Base-by-base conservation (phyloP, 495 filamentous ascomycete genomes). In the Umbilicaria muhlenbergii region DNA sequence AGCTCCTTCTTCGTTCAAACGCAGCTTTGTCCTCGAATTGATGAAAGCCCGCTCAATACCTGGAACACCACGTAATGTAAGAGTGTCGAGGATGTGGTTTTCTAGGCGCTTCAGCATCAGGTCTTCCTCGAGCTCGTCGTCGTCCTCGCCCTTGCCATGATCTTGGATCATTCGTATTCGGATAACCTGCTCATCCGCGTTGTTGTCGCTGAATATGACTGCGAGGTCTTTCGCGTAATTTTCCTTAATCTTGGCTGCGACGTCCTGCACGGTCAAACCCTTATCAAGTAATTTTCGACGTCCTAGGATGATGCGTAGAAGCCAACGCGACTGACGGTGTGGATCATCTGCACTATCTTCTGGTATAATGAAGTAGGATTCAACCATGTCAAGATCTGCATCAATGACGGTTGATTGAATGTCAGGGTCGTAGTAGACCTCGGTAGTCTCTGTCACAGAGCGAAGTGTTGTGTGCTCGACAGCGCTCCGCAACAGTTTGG, bases 341-440 rank as follows among this genome's bases (percentile, higher is more conserved):
- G 79, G 65, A 12, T 83, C 70, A 37, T 86, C 81, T 14, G 71
- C 64, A 24, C 64, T 73, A 44, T 89, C 84, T 51, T 94, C 88
- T 2, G 87, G 86, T 51, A 99, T 81, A 54, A 96, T 77, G 69
- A 88, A 99, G 66, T 94, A 95, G 0, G 92, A 94, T 56, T 91
- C 84, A 4, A 99, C 83, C 74, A 94, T 92, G 55, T 99, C 91
- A 32, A 65, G 63, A 67, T 99, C 91, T 38, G 82, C 81, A 24
- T 80, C 74, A 48, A 99, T 93, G 44, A 75, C 78, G 2, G 91
- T 99, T 10, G 70, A 64, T 48, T 81, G 76, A 45, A 94, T 81
- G 47, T 93, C 85, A 0, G 91, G 91, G 62, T 99, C 91, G 51
- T 96, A 95, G 68, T 92, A 94, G 46, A 99, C 87, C 61, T 99